phyloP scores from a whole-genome alignment of 1,284 basidiomycete genomes.

The Malassezia furfur region DNA sequence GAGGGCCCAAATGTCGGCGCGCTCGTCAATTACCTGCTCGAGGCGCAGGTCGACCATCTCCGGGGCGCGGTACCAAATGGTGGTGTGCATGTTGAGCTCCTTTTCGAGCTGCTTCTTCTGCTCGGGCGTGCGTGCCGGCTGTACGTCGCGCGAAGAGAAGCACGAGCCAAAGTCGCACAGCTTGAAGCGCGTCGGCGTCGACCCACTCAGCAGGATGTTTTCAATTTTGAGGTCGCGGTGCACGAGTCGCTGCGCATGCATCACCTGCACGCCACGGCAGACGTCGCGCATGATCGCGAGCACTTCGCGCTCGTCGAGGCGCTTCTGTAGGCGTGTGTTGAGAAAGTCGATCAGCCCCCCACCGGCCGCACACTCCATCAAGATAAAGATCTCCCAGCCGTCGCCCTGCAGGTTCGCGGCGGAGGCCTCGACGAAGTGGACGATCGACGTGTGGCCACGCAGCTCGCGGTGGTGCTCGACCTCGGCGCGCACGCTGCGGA shows the following conservation, averaged over 20 bases:
- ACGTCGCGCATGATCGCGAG: constrained; percentile 71
- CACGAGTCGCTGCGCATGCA: constrained; percentile 85
- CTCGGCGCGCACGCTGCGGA: constrained; percentile 91
- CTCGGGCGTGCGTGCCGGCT: constrained; percentile 31
- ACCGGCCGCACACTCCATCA: constrained; percentile 89
- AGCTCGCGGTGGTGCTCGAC: constrained; percentile 83
- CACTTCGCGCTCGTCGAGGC: constrained; percentile 88
- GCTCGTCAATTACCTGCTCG: constrained; percentile 74
- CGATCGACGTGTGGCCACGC: constrained; percentile 65
- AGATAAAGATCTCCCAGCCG: constrained; percentile 85
- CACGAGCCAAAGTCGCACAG: constrained; percentile 97
- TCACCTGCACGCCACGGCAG: constrained; percentile 50
- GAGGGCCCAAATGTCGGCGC: constrained; percentile 73
- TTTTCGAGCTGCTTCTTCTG: constrained; percentile 70
- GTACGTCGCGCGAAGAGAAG: constrained; percentile 52
- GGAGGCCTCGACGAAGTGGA: constrained; percentile 81
- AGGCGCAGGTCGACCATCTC: constrained; percentile 93
- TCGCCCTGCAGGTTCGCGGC: constrained; percentile 55
- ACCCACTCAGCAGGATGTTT: constrained; percentile 70
- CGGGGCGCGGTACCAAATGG: constrained; percentile 85
- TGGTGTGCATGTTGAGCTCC: constrained; percentile 88
- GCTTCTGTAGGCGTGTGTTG: constrained; percentile 86
- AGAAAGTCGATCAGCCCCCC: constrained; percentile 99
- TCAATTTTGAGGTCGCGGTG: constrained; percentile 94
- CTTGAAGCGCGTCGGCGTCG: constrained; percentile 59